Percentiles rank a stretch among this genome's conserved stretches.
Conservation (phyloP, 2,329 filamentous ascomycete genomes). For the Magnaporthiopsis rhizophila region DNA sequence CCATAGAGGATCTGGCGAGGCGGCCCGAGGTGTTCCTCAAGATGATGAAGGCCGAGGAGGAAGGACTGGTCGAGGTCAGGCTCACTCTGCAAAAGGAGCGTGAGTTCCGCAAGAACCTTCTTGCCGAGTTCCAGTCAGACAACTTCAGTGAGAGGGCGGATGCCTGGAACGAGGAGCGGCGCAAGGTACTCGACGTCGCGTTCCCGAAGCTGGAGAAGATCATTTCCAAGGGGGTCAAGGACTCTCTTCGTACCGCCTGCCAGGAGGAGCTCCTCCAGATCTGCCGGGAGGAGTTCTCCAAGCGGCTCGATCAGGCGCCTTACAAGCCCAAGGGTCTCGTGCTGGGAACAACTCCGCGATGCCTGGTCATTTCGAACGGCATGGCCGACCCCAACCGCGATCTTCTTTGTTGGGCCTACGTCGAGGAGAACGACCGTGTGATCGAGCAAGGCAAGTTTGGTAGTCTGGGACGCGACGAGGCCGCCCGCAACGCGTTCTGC, state of each 20-base stretch:
- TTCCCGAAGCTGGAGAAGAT: slow-evolving; percentile 74
- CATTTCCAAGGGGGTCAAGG: slow-evolving; percentile 88
- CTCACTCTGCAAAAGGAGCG: slow-evolving; percentile 69
- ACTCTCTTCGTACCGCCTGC: slow-evolving; percentile 86
- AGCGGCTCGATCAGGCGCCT: slow-evolving; percentile 88
- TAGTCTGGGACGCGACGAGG: slow-evolving; percentile 66
- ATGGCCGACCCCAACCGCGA: slow-evolving; percentile 66
- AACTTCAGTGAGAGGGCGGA: slow-evolving; percentile 93
- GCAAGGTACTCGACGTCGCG: slow-evolving; percentile 75
- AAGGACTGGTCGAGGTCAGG: slow-evolving; percentile 81
- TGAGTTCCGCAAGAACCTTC: slow-evolving; percentile 68
- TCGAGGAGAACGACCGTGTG: slow-evolving; percentile 86
- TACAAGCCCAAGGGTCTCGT: slow-evolving; percentile 93
- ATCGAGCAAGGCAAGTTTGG: slow-evolving; percentile 81
- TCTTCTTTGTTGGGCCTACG: slow-evolving; percentile 81
- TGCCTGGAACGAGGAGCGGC: slow-evolving; percentile 84
- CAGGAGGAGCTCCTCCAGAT: slow-evolving; percentile 85
- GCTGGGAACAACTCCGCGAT: slow-evolving; percentile 77
- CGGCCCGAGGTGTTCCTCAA: slow-evolving; percentile 87
- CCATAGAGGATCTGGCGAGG: slow-evolving; percentile 69
- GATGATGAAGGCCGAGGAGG: slow-evolving; percentile 95
- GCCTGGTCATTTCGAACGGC: slow-evolving; percentile 81
- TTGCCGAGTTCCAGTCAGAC: slow-evolving; percentile 82
- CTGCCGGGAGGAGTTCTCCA: slow-evolving; percentile 82
- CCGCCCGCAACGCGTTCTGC: slow-evolving; percentile 60